Percentiles rank a stretch among this genome's conserved stretches.
Conservation (phyloP, 1,284 basidiomycete genomes). For the Fomitopsis schrenkii region DNA sequence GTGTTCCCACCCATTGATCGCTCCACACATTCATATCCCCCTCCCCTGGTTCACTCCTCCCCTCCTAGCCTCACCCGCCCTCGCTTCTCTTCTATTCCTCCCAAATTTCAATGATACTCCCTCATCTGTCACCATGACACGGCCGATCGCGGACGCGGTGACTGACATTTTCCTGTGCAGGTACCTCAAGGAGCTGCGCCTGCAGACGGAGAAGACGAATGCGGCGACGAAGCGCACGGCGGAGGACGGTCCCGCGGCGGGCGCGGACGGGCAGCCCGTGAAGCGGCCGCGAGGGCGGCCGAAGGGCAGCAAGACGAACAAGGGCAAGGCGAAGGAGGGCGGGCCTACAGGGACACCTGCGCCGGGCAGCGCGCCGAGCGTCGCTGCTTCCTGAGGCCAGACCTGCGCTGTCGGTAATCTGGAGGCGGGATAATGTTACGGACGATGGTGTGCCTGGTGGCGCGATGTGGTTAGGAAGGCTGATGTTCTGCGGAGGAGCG, state of each 20-base stretch:
- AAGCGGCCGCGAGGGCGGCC: constrained; percentile 42
- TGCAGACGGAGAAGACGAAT: constrained; percentile 22
- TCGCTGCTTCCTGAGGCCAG: background rate
- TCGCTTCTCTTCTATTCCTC: background rate
- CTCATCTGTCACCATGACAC: background rate
- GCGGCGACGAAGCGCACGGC: constrained; percentile 23
- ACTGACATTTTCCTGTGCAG: constrained; percentile 15
- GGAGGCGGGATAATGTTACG: too few relatives aligned
- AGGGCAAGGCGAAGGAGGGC: constrained; percentile 14
- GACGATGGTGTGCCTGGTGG: too few relatives aligned
- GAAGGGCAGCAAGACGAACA: constrained; percentile 42
- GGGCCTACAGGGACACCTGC: constrained; percentile 8
- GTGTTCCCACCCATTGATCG: constrained; percentile 23
- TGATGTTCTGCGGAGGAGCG: background rate
- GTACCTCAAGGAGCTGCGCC: constrained; percentile 35
- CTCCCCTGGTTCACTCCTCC: background rate
- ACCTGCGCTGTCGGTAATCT: too few relatives aligned
- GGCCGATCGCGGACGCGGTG: background rate
- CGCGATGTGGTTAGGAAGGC: background rate
- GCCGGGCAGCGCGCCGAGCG: background rate
- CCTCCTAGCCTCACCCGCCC: background rate
- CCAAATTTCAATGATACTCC: background rate
- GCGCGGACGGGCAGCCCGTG: constrained; percentile 26
- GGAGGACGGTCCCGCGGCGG: constrained; percentile 19
- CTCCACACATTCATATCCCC: constrained; percentile 1